Base-by-base conservation (phyloP, 208 protist species). In the Crithidia mellificae region DNA sequence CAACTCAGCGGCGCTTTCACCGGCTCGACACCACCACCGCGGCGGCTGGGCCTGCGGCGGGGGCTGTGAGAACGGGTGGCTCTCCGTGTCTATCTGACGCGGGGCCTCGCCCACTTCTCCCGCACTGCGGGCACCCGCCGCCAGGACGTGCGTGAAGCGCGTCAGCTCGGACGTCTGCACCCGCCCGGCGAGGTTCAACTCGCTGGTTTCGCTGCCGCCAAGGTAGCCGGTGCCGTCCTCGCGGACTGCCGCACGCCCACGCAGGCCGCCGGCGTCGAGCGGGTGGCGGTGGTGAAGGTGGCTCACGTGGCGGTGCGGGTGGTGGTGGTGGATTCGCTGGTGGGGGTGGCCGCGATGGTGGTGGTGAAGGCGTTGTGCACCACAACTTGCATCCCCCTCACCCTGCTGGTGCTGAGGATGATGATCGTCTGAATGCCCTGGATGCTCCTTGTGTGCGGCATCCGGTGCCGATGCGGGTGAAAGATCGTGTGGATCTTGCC, bases 151-250 rank as follows among this genome's bases (percentile, higher is more conserved):
- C 7, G 43, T 61, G 24, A 76, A 76, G 25, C 63, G 53, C 22
- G 46, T 76, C 27, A 34, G n/a, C 55, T 64, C 70, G 6, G 70
- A 76, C 4, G 43, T 70, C 63, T 70, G 63, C 56, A 64, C 63
- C 4, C 70, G 62, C 11, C 63, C 50, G 2, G 30, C 27, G 12
- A 41, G 25, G 24, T 36, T 24, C 27, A 20, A 3, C 0, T 32
- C 27, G 34, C 59, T 55, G 19, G 59, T 32, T 17, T 53, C 59
- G 34, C 47, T 55, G 47, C 44, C 14, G 12, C 46, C 59, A 12
- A 65, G 5, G 46, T 55, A 65, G 6, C 59, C 59, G 14, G 32
- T 47, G 2, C 14, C 22, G 6, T 65, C 46, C 22, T 55, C 59
- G 0, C 8, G 22, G 25, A 29, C n/a, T 22, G 20, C 17, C 58